Conservation (phyloP, 2,329 filamentous ascomycete genomes). For the Alternaria conjuncta region DNA sequence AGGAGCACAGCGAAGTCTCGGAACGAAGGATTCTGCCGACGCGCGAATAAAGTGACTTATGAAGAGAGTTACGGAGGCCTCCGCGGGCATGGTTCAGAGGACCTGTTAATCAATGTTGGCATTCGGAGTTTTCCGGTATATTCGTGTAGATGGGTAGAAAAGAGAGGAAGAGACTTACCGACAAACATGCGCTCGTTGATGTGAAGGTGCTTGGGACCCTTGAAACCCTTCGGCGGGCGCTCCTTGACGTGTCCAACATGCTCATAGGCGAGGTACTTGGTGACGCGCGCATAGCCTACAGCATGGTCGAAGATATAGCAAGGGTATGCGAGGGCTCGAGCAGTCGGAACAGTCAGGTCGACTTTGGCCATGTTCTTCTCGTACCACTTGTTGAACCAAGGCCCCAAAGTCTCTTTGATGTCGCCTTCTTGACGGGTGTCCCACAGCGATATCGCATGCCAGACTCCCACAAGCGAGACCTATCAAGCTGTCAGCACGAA, state of each 20-base stretch:
- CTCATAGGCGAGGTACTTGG: constrained; percentile 43
- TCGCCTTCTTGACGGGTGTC: constrained; percentile 5
- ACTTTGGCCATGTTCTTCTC: constrained; percentile 4
- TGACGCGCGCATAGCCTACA: constrained; percentile 31
- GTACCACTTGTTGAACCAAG: constrained; percentile 21
- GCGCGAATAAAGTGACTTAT: constrained; percentile 20
- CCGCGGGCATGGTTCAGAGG: constrained; percentile 29
- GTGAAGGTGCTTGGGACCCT: constrained; percentile 14
- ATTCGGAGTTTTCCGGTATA: not conserved
- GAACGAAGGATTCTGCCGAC: constrained; percentile 15
- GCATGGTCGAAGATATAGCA: constrained; percentile 39
- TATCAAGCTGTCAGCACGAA: too few relatives aligned
- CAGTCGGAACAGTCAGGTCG: constrained; percentile 6
- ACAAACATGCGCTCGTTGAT: constrained; percentile 23
- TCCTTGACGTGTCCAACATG: constrained; percentile 34
- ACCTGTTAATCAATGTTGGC: constrained; percentile 10
- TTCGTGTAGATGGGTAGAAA: not conserved
- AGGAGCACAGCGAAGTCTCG: constrained; percentile 11
- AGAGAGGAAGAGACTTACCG: constrained; percentile 15
- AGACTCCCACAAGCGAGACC: constrained; percentile 16
- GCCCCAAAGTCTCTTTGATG: constrained; percentile 5
- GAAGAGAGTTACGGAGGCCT: constrained; percentile 19
- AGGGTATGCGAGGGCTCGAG: constrained; percentile 31
- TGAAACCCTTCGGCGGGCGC: constrained; percentile 27
- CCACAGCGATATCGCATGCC: constrained; percentile 16